Evolutionary conservation across 148 eudicot genomes (phyloP).

Genomic region (Arctostaphylos glauca): DNA sequence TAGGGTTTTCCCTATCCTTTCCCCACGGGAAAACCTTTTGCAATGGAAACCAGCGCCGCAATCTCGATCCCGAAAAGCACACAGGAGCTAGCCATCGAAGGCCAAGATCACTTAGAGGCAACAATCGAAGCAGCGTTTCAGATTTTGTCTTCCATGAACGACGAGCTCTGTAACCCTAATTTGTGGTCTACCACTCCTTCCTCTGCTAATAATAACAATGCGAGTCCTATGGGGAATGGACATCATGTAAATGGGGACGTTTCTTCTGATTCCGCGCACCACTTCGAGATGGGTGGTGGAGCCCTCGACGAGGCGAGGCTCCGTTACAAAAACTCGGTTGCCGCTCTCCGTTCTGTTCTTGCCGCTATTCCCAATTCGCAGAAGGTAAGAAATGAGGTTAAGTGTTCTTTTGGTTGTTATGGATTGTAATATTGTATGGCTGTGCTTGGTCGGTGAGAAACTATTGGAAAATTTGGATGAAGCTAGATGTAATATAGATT

Average conservation of each 20-base stretch:
- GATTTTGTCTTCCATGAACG: slow-evolving; percentile 86
- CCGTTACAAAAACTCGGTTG: slow-evolving; percentile 65
- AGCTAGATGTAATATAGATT: neutral
- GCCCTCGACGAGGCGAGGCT: slow-evolving; percentile 82
- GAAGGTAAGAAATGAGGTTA: slow-evolving; percentile 31
- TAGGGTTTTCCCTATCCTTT: neutral
- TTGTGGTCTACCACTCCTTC: slow-evolving; percentile 61
- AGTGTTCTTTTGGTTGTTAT: neutral
- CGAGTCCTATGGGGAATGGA: slow-evolving; percentile 7
- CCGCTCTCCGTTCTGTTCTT: slow-evolving; percentile 64
- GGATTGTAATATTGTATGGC: neutral
- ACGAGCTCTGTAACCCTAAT: slow-evolving; percentile 82
- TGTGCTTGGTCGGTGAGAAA: slow-evolving; percentile 1
- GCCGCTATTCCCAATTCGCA: slow-evolving; percentile 55
- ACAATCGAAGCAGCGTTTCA: slow-evolving; percentile 77
- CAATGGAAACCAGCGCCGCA: slow-evolving; percentile 41
- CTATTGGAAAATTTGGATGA: neutral
- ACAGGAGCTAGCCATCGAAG: slow-evolving; percentile 71
- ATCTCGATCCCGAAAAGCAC: slow-evolving; percentile 24
- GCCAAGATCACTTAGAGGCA: slow-evolving; percentile 75
- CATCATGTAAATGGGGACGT: slow-evolving; percentile 43
- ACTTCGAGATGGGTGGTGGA: slow-evolving; percentile 77
- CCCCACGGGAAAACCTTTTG: neutral
- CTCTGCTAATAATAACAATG: neutral
- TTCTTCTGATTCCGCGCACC: slow-evolving; percentile 48